Percentiles rank a stretch among this genome's conserved stretches.
Evolutionary conservation across 768 basidiomycete genomes (phyloP).

Genomic region (Strobilomyces confusus): DNA sequence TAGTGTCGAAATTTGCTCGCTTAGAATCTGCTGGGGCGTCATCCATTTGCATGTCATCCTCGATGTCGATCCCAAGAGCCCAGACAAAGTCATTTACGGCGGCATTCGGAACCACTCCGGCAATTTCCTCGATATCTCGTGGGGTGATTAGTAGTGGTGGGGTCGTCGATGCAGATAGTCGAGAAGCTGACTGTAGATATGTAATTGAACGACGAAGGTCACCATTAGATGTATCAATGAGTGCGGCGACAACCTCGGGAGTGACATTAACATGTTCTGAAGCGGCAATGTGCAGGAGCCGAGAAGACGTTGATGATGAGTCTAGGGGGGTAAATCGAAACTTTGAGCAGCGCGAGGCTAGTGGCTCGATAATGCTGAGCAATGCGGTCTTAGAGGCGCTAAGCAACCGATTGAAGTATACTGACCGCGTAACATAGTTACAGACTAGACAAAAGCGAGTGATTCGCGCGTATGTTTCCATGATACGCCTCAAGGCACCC

Average conservation of each 20-base stretch:
- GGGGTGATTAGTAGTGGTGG: conserved; percentile 75
- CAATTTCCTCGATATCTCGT: conserved; percentile 90
- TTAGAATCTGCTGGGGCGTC: conserved; percentile 21
- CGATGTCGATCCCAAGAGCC: conserved; percentile 68
- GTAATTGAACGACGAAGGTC: conserved; percentile 97
- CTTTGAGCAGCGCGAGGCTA: conserved; percentile 98
- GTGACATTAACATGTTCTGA: conserved; percentile 64
- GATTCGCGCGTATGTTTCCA: conserved; percentile 98
- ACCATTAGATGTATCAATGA: conserved; percentile 80
- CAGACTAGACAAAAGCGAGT: conserved; percentile 98
- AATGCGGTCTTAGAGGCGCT: background rate
- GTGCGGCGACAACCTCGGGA: conserved; percentile 58
- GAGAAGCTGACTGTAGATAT: conserved; percentile 92
- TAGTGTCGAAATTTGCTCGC: conserved; percentile 48
- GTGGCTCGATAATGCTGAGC: conserved; percentile 91
- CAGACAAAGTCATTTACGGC: conserved; percentile 67
- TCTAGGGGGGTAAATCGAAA: conserved; percentile 97
- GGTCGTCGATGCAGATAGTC: conserved; percentile 70
- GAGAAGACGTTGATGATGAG: conserved; percentile 62
- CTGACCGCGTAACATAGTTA: conserved; percentile 96
- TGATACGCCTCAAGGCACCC: conserved; percentile 93
- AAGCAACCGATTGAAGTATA: background rate
- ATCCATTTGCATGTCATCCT: conserved; percentile 52
- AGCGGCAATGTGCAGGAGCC: conserved; percentile 77
- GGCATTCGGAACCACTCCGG: conserved; percentile 82